Evolutionary conservation across 495 filamentous ascomycete species (phyloP).

Genomic region (Talaromyces borbonicus): DNA sequence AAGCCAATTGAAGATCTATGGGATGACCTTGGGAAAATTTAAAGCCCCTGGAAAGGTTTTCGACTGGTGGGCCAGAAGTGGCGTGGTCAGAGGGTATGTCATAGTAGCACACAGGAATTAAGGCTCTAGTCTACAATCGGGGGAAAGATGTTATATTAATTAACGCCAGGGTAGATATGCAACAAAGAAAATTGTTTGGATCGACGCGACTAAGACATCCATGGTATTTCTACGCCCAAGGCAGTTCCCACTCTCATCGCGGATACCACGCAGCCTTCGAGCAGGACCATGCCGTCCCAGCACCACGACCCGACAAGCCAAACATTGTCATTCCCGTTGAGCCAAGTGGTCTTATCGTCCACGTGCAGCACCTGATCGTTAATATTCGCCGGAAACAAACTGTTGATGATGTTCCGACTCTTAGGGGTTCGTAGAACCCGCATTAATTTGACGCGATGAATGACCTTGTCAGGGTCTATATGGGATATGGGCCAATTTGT

Average conservation of each 20-base stretch:
- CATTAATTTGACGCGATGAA: slow-evolving; percentile 19
- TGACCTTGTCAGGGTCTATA: slow-evolving; percentile 21
- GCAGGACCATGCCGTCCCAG: slow-evolving; percentile 55
- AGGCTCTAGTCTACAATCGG: too few relatives aligned
- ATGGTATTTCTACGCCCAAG: slow-evolving; percentile 40
- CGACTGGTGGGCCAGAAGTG: slow-evolving; percentile 35
- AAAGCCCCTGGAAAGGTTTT: slow-evolving; percentile 26
- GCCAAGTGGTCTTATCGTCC: slow-evolving; percentile 21
- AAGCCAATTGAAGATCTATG: slow-evolving; percentile 19
- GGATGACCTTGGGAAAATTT: slow-evolving; percentile 30
- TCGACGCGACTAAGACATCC: too few relatives aligned
- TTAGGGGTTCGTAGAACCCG: slow-evolving; percentile 22
- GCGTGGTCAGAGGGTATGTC: slow-evolving; percentile 32
- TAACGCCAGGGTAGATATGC: too few relatives aligned
- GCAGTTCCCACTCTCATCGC: slow-evolving; percentile 39
- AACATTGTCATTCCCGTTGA: slow-evolving; percentile 40
- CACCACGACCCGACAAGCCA: slow-evolving; percentile 50
- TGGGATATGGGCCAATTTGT: slow-evolving; percentile 23
- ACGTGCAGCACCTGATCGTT: neutral
- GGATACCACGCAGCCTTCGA: slow-evolving; percentile 48
- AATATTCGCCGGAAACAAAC: slow-evolving; percentile 24
- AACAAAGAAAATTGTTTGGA: too few relatives aligned
- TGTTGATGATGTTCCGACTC: slow-evolving; percentile 24
- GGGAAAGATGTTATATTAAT: too few relatives aligned
- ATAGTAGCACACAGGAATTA: slow-evolving; percentile 29